phyloP scores from a whole-genome alignment of 202 grass and related monocot species.

The Setaria viridis region DNA sequence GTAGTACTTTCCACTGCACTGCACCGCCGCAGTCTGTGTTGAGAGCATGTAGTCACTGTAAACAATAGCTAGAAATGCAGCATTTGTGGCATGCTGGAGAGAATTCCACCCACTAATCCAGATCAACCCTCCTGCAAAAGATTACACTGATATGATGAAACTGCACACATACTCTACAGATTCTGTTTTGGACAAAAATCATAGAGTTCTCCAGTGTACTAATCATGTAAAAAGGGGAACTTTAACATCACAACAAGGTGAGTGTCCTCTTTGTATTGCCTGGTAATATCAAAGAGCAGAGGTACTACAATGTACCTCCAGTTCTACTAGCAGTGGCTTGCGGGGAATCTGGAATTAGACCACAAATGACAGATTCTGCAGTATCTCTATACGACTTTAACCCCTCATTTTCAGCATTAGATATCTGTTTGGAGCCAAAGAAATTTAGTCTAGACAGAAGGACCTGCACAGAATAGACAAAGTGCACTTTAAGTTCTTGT shows the following conservation, averaged over 20 bases:
- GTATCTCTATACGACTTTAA: constrained; percentile 84
- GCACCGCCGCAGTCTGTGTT: constrained; percentile 67
- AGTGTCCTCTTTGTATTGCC: background rate
- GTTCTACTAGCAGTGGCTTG: constrained; percentile 86
- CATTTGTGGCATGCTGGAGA: constrained; percentile 83
- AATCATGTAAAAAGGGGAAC: background rate
- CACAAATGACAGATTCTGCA: constrained; percentile 88
- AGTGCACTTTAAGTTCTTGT: constrained; percentile 31
- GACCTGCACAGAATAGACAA: constrained; percentile 66
- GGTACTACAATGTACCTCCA: constrained; percentile 58
- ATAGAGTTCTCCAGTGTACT: background rate
- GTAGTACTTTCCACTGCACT: constrained; percentile 85
- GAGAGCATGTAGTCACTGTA: constrained; percentile 99
- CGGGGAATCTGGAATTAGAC: constrained; percentile 93
- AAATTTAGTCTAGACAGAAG: constrained; percentile 92
- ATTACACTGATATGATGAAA: constrained; percentile 39
- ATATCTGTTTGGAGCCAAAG: constrained; percentile 81
- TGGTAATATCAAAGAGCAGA: constrained; percentile 35
- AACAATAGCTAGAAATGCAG: constrained; percentile 87
- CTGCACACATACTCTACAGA: constrained; percentile 7
- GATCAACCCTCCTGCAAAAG: constrained; percentile 78
- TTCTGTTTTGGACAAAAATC: background rate
- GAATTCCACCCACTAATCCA: constrained; percentile 97
- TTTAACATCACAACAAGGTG: background rate
- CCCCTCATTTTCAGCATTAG: constrained; percentile 85